phyloP scores from a whole-genome alignment of 2,329 filamentous ascomycete genomes.

The Botrytis byssoidea region DNA sequence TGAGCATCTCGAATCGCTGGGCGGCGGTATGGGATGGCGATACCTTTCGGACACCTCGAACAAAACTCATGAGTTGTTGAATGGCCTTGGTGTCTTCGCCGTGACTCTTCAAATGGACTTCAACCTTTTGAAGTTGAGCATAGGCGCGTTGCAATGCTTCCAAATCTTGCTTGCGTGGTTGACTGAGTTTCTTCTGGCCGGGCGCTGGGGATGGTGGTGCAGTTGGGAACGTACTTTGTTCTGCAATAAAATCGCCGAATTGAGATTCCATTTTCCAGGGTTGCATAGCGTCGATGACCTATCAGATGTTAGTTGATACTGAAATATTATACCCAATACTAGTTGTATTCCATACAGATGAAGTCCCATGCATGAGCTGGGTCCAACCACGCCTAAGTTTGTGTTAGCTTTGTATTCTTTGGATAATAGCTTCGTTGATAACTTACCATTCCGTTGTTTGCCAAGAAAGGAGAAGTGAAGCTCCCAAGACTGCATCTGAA shows the following conservation, averaged over 20 bases:
- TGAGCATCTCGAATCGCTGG: slow-evolving; percentile 86
- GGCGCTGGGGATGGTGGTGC: slow-evolving; percentile 62
- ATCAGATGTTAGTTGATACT: slow-evolving; percentile 36
- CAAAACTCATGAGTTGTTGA: slow-evolving; percentile 67
- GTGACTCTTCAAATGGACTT: slow-evolving; percentile 65
- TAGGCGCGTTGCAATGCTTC: slow-evolving; percentile 66
- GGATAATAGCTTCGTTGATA: slow-evolving; percentile 34
- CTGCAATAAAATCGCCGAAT: slow-evolving; percentile 77
- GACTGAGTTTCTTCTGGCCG: slow-evolving; percentile 56
- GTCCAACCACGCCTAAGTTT: slow-evolving; percentile 82
- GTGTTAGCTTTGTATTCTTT: slow-evolving; percentile 7
- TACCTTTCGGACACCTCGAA: slow-evolving; percentile 70
- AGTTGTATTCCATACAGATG: slow-evolving; percentile 62
- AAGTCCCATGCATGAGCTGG: slow-evolving; percentile 86
- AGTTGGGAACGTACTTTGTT: slow-evolving; percentile 71
- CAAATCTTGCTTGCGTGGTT: slow-evolving; percentile 68
- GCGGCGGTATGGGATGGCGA: slow-evolving; percentile 69
- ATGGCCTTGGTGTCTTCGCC: slow-evolving; percentile 68
- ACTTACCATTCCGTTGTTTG: slow-evolving; percentile 93
- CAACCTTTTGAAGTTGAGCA: slow-evolving; percentile 65
- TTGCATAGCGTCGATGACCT: slow-evolving; percentile 91
- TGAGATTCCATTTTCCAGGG: slow-evolving; percentile 87
- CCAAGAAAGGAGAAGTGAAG: slow-evolving; percentile 91
- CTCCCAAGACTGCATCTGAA: slow-evolving; percentile 86
- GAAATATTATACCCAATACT: neutral